Percentiles rank a stretch among this genome's conserved stretches.
phyloP scores from a whole-genome alignment of 768 basidiomycete species.

The Amanita fuliginea region DNA sequence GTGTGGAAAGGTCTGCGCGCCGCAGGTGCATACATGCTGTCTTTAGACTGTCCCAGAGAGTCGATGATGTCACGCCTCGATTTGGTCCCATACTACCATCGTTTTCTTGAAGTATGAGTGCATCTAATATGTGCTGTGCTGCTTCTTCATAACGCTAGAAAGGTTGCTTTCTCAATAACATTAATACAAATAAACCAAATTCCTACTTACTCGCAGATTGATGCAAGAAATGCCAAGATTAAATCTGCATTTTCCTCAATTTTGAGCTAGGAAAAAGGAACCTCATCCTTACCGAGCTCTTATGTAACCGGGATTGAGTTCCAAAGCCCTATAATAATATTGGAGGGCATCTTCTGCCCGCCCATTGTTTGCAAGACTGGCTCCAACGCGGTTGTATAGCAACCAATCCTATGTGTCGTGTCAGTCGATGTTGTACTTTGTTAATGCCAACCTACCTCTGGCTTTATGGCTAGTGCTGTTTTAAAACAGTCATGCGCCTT shows the following conservation, averaged over 20 bases:
- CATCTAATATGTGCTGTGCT: constrained; percentile 78
- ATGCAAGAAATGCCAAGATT: constrained; percentile 91
- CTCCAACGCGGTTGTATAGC: constrained; percentile 88
- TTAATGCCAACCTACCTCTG: constrained; percentile 47
- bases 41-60: constrained; percentile 84
- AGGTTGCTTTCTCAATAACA: constrained; percentile 6
- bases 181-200: constrained; percentile 6
- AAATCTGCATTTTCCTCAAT: constrained; percentile 40
- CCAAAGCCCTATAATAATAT: constrained; percentile 80
- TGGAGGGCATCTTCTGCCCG: constrained; percentile 69
- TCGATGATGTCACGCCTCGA: constrained; percentile 64
- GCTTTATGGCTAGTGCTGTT: constrained; percentile 77
- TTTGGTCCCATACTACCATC: constrained; percentile 58
- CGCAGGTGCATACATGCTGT: constrained; percentile 76
- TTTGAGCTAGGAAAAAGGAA: constrained; percentile 4
- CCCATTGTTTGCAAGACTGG: constrained; percentile 88
- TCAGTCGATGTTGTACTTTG: neutral
- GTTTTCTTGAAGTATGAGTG: constrained; percentile 79
- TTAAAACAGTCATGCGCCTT: constrained; percentile 94
- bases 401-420: constrained; percentile 65
- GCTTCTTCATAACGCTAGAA: constrained; percentile 76
- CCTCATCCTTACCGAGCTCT: constrained; percentile 57
- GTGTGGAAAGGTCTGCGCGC: constrained; percentile 59
- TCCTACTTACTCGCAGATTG: constrained; percentile 58
- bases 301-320: constrained; percentile 83